phyloP scores from a whole-genome alignment of 352 stramenopile species.

The Phytophthora sp. region DNA sequence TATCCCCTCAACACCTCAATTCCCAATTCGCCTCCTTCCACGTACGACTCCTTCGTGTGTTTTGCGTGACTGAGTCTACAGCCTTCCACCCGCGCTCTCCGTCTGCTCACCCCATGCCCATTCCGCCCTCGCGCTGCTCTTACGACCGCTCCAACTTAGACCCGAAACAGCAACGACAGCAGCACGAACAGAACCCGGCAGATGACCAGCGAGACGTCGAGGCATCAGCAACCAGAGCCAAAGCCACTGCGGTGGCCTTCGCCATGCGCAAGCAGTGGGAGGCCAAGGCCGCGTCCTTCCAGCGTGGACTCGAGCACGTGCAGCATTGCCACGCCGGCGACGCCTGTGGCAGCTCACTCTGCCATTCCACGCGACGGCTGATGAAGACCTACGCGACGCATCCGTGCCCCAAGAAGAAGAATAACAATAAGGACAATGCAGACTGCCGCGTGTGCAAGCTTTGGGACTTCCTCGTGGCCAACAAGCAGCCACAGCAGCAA shows the following conservation, averaged over 20 bases:
- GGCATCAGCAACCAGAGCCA: not conserved
- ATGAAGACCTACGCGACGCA: constrained; percentile 73
- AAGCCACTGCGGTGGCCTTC: constrained; percentile 31
- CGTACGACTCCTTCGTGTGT: constrained; percentile 11
- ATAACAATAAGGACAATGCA: constrained; percentile 2
- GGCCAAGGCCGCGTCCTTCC: constrained; percentile 65
- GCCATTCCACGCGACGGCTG: constrained; percentile 69
- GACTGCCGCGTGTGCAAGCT: constrained; percentile 84
- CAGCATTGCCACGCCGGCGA: constrained; percentile 54
- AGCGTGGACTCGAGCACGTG: constrained; percentile 72
- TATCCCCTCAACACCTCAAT: constrained; percentile 14
- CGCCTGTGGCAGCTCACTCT: constrained; percentile 72
- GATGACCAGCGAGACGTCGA: constrained; percentile 25
- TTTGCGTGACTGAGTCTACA: constrained; percentile 16
- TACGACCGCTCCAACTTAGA: constrained; percentile 13
- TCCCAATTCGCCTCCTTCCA: constrained; percentile 29
- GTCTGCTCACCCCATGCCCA: constrained; percentile 29
- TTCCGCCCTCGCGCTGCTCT: constrained; percentile 25
- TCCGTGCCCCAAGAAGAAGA: constrained; percentile 47
- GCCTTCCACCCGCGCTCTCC: not conserved
- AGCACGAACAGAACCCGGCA: constrained; percentile 18
- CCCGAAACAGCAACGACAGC: constrained; percentile 26
- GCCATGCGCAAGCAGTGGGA: constrained; percentile 65
- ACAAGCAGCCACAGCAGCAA: constrained; percentile 17
- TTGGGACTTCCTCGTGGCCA: constrained; percentile 62